These are phyloP conservation scores for Exobasidium rhododendri DNA, from an alignment of 1,284 basidiomycete species.

Conservation along the genomic window DNA sequence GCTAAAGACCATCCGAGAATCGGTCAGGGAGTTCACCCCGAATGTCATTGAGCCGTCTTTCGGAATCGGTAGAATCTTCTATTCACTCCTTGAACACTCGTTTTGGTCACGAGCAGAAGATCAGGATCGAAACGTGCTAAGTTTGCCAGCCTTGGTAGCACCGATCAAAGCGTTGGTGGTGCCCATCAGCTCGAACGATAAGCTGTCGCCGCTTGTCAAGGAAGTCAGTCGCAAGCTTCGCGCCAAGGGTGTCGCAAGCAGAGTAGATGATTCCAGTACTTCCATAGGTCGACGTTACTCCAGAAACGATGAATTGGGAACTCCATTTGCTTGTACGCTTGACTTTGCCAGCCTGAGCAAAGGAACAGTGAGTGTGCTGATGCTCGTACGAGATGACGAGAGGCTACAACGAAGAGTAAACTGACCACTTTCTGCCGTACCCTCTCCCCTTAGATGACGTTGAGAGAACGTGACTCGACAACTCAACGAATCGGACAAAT, in stretches of 20 bases:
- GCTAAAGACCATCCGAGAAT: constrained; percentile 83
- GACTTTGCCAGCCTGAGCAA: constrained; percentile 85
- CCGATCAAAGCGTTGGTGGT: constrained; percentile 96
- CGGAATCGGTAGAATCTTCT: constrained; percentile 93
- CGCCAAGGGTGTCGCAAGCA: constrained; percentile 78
- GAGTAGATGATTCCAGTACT: constrained; percentile 91
- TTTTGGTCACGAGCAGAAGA: constrained; percentile 91
- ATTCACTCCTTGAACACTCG: constrained; percentile 88
- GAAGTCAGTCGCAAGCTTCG: constrained; percentile 86
- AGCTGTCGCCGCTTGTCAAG: constrained; percentile 77
- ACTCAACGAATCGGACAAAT: constrained; percentile 86
- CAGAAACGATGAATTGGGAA: constrained; percentile 96
- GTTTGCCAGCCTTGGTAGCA: constrained; percentile 82
- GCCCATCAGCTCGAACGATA: constrained; percentile 82
- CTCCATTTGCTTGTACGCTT: constrained; percentile 90
- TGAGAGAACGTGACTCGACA: constrained; percentile 82
- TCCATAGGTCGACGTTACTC: constrained; percentile 96
- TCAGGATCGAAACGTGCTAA: constrained; percentile 64
- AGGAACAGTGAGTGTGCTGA: constrained; percentile 34
- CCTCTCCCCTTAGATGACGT: constrained; percentile 58
- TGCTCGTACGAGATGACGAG: neutral
- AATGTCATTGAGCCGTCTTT: constrained; percentile 99
- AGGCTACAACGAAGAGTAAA: no score
- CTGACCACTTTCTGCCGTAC: no score
- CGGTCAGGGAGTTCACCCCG: constrained; percentile 88